These are phyloP conservation scores for Xylariaceae sp. DNA, from an alignment of 2,329 filamentous ascomycete genomes.

Conservation along the genomic window DNA sequence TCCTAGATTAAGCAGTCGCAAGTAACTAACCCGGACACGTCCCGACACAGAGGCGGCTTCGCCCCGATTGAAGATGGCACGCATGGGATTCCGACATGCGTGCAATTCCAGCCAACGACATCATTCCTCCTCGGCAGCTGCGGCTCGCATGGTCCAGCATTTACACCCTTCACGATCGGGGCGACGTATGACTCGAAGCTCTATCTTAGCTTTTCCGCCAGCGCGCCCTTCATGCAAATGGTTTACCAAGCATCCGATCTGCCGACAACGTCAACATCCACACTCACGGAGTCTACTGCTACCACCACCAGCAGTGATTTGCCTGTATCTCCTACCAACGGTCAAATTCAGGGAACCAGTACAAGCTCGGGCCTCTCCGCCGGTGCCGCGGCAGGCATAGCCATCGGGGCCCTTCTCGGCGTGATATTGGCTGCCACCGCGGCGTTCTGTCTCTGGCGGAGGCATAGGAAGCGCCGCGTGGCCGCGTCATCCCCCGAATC, in stretches of 20 bases:
- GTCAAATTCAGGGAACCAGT: background rate
- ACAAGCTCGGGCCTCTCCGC: background rate
- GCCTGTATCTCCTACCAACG: too few species aligned
- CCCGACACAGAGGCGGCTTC: slow-evolving; percentile 11
- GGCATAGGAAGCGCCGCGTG: background rate
- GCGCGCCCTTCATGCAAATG: slow-evolving; percentile 10
- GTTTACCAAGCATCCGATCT: slow-evolving; percentile 14
- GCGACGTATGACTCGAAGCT: background rate
- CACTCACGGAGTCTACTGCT: too few species aligned
- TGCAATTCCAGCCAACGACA: slow-evolving; percentile 12
- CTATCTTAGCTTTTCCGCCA: slow-evolving; percentile 9
- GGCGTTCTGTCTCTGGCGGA: slow-evolving; percentile 10
- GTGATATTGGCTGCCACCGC: slow-evolving; percentile 1
- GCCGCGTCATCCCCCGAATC: background rate
- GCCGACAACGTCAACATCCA: too few species aligned
- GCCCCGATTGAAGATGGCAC: background rate
- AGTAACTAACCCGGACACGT: background rate
- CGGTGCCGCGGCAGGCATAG: slow-evolving; percentile 9
- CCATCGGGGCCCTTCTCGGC: slow-evolving; percentile 1
- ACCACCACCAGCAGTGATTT: too few species aligned
- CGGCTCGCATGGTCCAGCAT: slow-evolving; percentile 2
- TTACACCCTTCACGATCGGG: slow-evolving; percentile 12
- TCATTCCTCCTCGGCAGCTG: slow-evolving; percentile 17
- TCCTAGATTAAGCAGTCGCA: background rate
- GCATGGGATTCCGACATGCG: slow-evolving; percentile 14